Evolutionary conservation across 371 early-diverging fungal species (phyloP).

Genomic region (Catenaria anguillulae): DNA sequence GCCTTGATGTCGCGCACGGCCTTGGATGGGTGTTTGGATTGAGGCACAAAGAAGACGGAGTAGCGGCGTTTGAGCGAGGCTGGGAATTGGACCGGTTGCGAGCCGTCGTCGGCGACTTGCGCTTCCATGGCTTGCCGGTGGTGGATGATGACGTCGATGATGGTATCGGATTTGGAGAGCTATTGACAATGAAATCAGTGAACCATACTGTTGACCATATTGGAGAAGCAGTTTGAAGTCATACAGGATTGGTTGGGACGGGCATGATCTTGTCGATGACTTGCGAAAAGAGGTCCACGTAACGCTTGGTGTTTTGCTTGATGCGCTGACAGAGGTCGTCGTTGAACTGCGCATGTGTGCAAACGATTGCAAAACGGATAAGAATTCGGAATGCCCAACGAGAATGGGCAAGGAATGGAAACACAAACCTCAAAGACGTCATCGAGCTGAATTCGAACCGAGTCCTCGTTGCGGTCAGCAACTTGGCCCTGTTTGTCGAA

Average conservation of each 20-base stretch:
- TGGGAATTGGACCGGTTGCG: conserved; percentile 43
- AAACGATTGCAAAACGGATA: background rate
- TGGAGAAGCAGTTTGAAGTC: background rate
- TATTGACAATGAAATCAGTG: conserved; percentile 12
- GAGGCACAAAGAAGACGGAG: conserved; percentile 27
- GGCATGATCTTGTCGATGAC: conserved; percentile 67
- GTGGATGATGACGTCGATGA: conserved; percentile 75
- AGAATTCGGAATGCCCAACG: no score
- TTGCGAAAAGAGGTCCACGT: conserved; percentile 55
- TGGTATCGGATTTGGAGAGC: conserved; percentile 54
- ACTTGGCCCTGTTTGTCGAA: conserved; percentile 12
- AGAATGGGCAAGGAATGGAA: no score
- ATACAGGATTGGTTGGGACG: conserved; percentile 22
- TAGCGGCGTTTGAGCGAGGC: conserved; percentile 69
- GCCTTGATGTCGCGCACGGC: conserved; percentile 86
- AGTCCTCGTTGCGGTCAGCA: conserved; percentile 14
- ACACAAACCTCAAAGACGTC: conserved; percentile 14
- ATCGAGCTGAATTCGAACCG: conserved; percentile 19
- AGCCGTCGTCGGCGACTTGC: conserved; percentile 20
- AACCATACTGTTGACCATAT: background rate
- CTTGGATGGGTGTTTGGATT: conserved; percentile 20
- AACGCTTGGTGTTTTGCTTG: conserved; percentile 59
- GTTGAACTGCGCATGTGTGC: background rate
- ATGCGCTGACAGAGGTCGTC: background rate
- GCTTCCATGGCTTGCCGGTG: conserved; percentile 63